Evolutionary conservation across 2,329 filamentous ascomycete species (phyloP).

Genomic region (Colletotrichum agaves): DNA sequence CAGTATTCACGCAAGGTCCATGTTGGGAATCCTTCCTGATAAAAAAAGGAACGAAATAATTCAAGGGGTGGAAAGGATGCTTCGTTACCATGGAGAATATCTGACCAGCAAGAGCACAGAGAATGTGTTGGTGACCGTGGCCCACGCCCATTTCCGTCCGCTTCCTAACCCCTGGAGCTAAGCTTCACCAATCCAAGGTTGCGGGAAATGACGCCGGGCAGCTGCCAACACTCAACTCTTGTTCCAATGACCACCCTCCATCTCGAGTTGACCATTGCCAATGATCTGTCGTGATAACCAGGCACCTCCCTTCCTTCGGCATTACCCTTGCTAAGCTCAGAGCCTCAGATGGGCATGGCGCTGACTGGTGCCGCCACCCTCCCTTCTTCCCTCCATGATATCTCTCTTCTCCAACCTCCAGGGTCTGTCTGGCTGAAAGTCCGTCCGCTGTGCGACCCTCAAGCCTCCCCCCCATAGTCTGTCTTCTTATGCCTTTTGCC

Average conservation of each 20-base stretch:
- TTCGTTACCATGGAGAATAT: constrained; percentile 18
- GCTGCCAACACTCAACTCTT: neutral
- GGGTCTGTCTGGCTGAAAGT: neutral
- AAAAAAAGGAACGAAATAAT: neutral
- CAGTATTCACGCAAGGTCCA: constrained; percentile 3
- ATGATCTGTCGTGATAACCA: neutral
- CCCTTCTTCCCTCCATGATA: neutral
- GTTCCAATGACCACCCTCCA: neutral
- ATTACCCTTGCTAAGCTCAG: constrained; percentile 9
- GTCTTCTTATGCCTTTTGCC: too few species aligned
- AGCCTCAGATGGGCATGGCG: constrained; percentile 1
- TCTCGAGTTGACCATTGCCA: neutral
- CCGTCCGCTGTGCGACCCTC: constrained; percentile 8
- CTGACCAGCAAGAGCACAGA: constrained; percentile 2
- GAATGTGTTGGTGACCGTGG: neutral
- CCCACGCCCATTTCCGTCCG: constrained; percentile 1
- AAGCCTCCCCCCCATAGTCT: constrained; percentile 22
- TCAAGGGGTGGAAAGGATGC: neutral
- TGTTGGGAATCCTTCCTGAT: neutral
- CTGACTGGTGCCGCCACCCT: neutral
- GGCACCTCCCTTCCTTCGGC: neutral
- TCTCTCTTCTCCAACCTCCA: neutral
- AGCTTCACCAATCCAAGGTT: neutral
- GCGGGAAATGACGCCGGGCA: constrained; percentile 3
- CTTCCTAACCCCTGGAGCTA: constrained; percentile 7